Base-by-base conservation (phyloP, 148 eudicot species). In the Vaccinium macrocarpon region DNA sequence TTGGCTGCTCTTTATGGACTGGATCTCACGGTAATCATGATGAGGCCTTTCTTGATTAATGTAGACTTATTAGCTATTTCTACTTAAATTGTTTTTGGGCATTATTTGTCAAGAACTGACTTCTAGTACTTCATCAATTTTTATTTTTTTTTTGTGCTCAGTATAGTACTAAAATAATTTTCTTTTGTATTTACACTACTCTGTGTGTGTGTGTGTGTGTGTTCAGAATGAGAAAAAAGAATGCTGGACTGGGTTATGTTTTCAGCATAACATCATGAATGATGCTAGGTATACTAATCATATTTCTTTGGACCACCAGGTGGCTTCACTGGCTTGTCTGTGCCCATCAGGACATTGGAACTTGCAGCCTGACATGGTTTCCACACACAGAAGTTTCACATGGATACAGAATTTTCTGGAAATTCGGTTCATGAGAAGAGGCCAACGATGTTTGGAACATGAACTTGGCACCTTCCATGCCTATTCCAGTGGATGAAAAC, bases 1-100 rank as follows among this genome's bases (percentile, higher is more conserved):
- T 97, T 95, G 90, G 98, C 99, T 87, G 88, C 95, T 35, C 86
- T 97, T 82, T 97, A 97, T 86, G 99, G 91, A 46, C 90, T 93
- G 81, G 98, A 95, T 90, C 94, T 94, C 52, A 86, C 82, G 87
- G 99, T 96, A 93, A 91, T 70, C 27, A 84, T 48, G 7, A 7
- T 80, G 70, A 14, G 61, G 35, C 81, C 80, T 46, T 52, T 42
- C 82, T 66, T 77, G 77, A n/a, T 61, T 64, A 46, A 16, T 82
- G 56, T 49, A 64, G 27, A 27, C 27, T 48, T 46, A 14, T 19
- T 14, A 38, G 48, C 42, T 42, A 27, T 18, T 19, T 35, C 16
- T 73, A 18, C 27, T 38, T 74, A 4, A 52, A 38, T 38, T 29
- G 27, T 32, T 5, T n/a, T 10, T 32, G 62, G 18, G 18, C 50